phyloP scores from a whole-genome alignment of 768 basidiomycete species.

The Lepiota subincarnata region DNA sequence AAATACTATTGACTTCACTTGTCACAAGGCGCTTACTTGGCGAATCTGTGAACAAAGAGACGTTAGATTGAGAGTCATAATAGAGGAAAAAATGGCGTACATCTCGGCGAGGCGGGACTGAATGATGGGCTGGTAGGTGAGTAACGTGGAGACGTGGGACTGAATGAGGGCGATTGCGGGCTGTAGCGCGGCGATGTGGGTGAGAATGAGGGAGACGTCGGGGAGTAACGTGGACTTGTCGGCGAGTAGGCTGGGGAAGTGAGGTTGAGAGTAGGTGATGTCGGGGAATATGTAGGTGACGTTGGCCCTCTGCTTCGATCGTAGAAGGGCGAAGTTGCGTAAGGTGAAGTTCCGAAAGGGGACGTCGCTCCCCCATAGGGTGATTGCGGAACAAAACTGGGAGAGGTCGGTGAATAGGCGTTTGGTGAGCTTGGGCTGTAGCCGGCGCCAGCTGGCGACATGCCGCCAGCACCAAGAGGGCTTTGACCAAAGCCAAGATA shows the following conservation, averaged over 20 bases:
- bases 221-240: constrained; percentile 83
- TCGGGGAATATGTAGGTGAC: constrained; percentile 86
- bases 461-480: constrained; percentile 76
- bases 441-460: constrained; percentile 84
- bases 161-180: constrained; percentile 87
- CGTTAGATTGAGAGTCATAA: constrained; percentile 16
- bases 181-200: constrained; percentile 83
- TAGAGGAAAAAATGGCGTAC: constrained; percentile 40
- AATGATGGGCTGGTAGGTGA: constrained; percentile 90
- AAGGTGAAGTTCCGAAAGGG: constrained; percentile 77
- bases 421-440: constrained; percentile 93
- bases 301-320: constrained; percentile 56
- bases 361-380: constrained; percentile 82
- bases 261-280: constrained; percentile 76
- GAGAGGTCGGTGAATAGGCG: constrained; percentile 85
- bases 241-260: constrained; percentile 85
- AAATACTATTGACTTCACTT: constrained; percentile 20
- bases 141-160: constrained; percentile 85
- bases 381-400: constrained; percentile 77
- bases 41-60: constrained; percentile 48
- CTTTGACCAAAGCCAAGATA: constrained; percentile 80
- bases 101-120: constrained; percentile 90
- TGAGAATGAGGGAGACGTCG: constrained; percentile 81
- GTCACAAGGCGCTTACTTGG: constrained; percentile 55
- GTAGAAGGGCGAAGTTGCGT: constrained; percentile 83